Evolutionary conservation across 768 basidiomycete genomes (phyloP).

Genomic region (Hebeloma cylindrosporum): DNA sequence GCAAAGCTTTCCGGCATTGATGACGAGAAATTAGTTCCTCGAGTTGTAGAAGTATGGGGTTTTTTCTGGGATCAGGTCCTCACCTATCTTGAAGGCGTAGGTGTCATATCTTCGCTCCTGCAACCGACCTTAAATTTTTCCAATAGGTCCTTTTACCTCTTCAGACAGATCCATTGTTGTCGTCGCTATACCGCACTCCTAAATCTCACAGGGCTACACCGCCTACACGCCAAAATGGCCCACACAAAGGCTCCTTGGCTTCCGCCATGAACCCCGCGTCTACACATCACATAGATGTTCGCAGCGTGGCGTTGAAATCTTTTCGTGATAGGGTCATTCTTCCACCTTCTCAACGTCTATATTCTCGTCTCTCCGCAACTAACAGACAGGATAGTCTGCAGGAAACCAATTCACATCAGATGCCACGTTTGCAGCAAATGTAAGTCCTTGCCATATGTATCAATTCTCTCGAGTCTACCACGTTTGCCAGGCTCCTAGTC

Average conservation of each 20-base stretch:
- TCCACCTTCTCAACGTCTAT: constrained; percentile 57
- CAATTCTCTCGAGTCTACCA: constrained; percentile 5
- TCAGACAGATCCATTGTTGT: constrained; percentile 51
- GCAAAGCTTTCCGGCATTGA: constrained; percentile 76
- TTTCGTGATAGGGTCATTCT: constrained; percentile 81
- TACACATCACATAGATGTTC: constrained; percentile 70
- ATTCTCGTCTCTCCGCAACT: constrained; percentile 52
- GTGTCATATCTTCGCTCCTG: constrained; percentile 24
- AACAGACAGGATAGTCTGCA: constrained; percentile 57
- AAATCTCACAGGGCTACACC: constrained; percentile 53
- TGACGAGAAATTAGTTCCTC: constrained; percentile 72
- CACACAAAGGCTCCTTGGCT: constrained; percentile 42
- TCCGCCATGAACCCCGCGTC: constrained; percentile 35
- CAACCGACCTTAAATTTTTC: neutral
- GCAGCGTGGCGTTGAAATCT: constrained; percentile 73
- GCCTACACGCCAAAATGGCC: constrained; percentile 46
- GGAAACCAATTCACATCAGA: constrained; percentile 55
- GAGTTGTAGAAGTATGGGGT: constrained; percentile 86
- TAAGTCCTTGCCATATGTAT: constrained; percentile 29
- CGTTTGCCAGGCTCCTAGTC: constrained; percentile 60
- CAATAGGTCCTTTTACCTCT: constrained; percentile 36
- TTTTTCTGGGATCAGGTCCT: constrained; percentile 93
- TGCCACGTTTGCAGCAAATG: constrained; percentile 82
- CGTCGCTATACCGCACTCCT: constrained; percentile 65
- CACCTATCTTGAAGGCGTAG: constrained; percentile 84